These are phyloP conservation scores for Nannochloris sp. DNA, from an alignment of 139 green algal genomes.

Conservation along the genomic window DNA sequence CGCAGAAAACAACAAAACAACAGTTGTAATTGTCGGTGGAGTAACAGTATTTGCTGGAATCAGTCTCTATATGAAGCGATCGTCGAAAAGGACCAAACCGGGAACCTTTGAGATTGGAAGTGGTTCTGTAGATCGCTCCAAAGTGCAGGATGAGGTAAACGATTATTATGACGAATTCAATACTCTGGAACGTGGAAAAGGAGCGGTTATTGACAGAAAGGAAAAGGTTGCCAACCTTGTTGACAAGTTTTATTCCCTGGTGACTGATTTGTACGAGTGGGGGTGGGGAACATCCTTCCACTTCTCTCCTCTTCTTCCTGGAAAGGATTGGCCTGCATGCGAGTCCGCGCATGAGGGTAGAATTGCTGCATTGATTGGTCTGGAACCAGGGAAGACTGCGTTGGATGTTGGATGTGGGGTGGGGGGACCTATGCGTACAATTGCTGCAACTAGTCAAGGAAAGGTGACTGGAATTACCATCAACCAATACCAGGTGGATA, in stretches of 20 bases:
- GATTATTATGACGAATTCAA: constrained; percentile 29
- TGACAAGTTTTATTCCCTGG: constrained; percentile 38
- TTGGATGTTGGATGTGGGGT: constrained; percentile 96
- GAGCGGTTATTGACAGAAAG: constrained; percentile 16
- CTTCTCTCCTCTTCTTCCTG: constrained; percentile 84
- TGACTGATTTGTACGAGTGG: constrained; percentile 98
- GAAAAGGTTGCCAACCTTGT: constrained; percentile 33
- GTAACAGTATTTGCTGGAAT: constrained; percentile 8
- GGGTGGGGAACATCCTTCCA: constrained; percentile 97
- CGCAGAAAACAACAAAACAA: constrained; percentile 27
- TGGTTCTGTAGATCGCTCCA: constrained; percentile 43
- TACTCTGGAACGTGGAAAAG: constrained; percentile 28
- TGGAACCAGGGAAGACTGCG: constrained; percentile 36
- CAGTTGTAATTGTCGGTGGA: constrained; percentile 11
- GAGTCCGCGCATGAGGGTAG: constrained; percentile 85
- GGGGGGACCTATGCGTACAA: constrained; percentile 91
- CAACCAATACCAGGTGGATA: constrained; percentile 92
- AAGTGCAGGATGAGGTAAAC: constrained; percentile 50
- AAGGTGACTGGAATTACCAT: constrained; percentile 95
- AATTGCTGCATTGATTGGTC: constrained; percentile 55
- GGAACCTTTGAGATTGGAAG: constrained; percentile 52
- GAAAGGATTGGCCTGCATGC: constrained; percentile 46
- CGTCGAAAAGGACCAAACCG: constrained; percentile 35
- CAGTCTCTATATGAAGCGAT: not conserved
- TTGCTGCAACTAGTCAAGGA: constrained; percentile 57